Evolutionary conservation across 352 stramenopile species (phyloP).

Genomic region (Globisporangium polare): DNA sequence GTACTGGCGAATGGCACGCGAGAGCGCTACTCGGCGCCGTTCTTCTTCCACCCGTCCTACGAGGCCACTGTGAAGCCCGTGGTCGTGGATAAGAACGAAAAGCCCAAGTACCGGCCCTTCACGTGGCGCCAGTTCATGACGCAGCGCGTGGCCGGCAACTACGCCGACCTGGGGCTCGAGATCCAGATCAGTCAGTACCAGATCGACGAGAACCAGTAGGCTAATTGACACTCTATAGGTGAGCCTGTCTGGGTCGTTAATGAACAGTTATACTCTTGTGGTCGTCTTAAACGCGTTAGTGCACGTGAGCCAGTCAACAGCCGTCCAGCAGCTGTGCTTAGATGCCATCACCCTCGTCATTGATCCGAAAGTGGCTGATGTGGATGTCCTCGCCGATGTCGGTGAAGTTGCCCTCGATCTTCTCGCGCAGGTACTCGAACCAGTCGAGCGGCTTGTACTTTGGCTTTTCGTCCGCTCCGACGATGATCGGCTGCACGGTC

Average conservation of each 20-base stretch:
- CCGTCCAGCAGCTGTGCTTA: too few relatives aligned
- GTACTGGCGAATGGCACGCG: slow-evolving; percentile 24
- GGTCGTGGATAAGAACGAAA: slow-evolving; percentile 28
- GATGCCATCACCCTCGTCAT: not conserved
- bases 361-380: slow-evolving; percentile 63
- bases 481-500: slow-evolving; percentile 31
- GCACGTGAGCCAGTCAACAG: too few relatives aligned
- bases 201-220: not conserved
- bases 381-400: slow-evolving; percentile 76
- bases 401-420: slow-evolving; percentile 75
- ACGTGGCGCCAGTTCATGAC: slow-evolving; percentile 88
- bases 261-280: not conserved
- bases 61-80: slow-evolving; percentile 59
- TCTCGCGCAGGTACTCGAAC: slow-evolving; percentile 63
- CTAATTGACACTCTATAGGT: too few relatives aligned
- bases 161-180: slow-evolving; percentile 89
- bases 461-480: slow-evolving; percentile 5
- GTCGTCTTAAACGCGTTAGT: too few relatives aligned
- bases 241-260: not conserved
- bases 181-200: slow-evolving; percentile 71
- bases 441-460: slow-evolving; percentile 58
- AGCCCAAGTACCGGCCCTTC: slow-evolving; percentile 65
- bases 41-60: slow-evolving; percentile 61
- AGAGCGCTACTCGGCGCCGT: slow-evolving; percentile 38
- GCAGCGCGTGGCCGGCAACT: slow-evolving; percentile 87